Evolutionary conservation across 139 green algal species (phyloP), one percentile per base, ranked within the genome.

Genomic region (Micractinium conductrix): DNA sequence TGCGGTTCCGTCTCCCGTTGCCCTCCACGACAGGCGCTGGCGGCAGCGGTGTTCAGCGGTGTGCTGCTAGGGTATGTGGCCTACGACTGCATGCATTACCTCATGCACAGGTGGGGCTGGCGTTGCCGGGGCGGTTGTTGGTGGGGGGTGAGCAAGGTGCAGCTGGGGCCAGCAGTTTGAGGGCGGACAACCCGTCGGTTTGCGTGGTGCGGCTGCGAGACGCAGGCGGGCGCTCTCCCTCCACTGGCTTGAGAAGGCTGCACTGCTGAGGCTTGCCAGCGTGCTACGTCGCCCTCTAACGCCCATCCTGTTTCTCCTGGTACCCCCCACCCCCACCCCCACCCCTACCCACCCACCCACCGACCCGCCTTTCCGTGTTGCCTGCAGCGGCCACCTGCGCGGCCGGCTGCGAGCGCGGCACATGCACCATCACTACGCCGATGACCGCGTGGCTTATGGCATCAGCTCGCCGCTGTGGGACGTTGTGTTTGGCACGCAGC

Each of bases 61-160:
- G 91, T 95, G 43, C 60, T 98, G 2, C 68, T 93, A 38, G 97
- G 96, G 14, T 99, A 99, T 80, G 87, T 99, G 8, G 74, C 82
- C 10, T 99, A 99, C 84, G 97, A 99, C 86, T 93, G 90, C 80
- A 81, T 93, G 38, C 97, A 99, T 83, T 99, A 96, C 85, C 69
- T 79, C n/a, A 85, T 96, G 28, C 95, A 98, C 76, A 81, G 74
- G 74, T 60, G 37, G 1, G 74, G 14, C 24, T 74, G 67, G 35
- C 2, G 19, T 28, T 69, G 17, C 9, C 62, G 37, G 26, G 10
- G 2, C 26, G 26, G 63, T 9, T 24, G 63, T n/a, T 42, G 9
- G 6, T 22, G 30, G 9, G 9, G 17, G 4, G 17, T 22, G n/a
- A 21, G 33, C 63, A 44, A 35, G 37, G 4, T 10, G 3, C n/a